phyloP scores from a whole-genome alignment of 257 asterid species.

The Sherardia arvensis region DNA sequence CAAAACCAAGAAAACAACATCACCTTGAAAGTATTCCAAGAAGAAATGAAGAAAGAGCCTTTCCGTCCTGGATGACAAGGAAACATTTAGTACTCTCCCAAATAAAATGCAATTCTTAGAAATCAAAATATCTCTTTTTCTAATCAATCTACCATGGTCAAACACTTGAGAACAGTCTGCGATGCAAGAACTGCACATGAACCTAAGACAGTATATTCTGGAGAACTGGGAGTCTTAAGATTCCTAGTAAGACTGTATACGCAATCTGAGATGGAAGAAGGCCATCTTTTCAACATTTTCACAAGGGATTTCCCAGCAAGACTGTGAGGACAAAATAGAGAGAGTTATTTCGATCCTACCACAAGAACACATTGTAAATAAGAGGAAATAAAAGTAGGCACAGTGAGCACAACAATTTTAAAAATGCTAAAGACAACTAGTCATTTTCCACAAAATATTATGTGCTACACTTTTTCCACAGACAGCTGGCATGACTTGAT shows the following conservation, averaged over 20 bases:
- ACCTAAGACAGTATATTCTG: constrained; percentile 89
- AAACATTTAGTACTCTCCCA: constrained; percentile 20
- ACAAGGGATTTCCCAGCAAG: constrained; percentile 72
- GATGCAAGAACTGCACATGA: constrained; percentile 93
- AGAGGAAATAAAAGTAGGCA: neutral
- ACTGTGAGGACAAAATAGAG: constrained; percentile 25
- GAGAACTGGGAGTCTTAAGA: constrained; percentile 53
- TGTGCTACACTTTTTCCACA: neutral
- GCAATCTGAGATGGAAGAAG: constrained; percentile 78
- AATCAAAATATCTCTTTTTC: constrained; percentile 6
- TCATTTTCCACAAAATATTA: neutral
- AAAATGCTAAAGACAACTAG: neutral
- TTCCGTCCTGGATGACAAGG: constrained; percentile 55
- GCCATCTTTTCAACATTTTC: constrained; percentile 97
- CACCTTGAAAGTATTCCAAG: constrained; percentile 90
- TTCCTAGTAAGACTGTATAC: constrained; percentile 63
- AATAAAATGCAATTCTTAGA: constrained; percentile 18
- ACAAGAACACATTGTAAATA: neutral
- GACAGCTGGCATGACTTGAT: neutral
- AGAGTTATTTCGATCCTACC: neutral
- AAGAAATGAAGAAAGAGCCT: constrained; percentile 85
- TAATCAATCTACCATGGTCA: constrained; percentile 53
- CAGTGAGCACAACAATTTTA: neutral
- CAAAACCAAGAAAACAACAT: constrained; percentile 12
- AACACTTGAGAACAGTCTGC: constrained; percentile 80